Conservation (phyloP, 805 yeast species). For the Soucietia sequanensis region DNA sequence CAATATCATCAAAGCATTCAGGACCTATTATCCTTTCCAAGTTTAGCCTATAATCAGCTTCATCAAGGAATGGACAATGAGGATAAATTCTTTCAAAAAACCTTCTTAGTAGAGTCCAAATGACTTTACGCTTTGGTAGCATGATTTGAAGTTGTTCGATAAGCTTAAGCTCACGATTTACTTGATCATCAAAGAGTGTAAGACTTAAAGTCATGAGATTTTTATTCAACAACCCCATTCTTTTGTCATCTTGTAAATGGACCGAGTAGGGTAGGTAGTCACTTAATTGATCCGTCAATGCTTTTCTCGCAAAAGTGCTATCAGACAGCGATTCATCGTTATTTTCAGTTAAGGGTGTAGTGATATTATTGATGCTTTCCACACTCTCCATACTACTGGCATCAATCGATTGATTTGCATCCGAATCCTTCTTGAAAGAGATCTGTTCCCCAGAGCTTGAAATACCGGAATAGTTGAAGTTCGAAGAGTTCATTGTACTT, state of each 20-base stretch:
- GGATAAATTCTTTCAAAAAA: conserved; percentile 59
- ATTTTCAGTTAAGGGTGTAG: too few relatives aligned
- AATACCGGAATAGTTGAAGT: too few relatives aligned
- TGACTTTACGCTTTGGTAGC: conserved; percentile 50
- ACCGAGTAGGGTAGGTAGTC: neutral
- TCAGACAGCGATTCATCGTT: too few relatives aligned
- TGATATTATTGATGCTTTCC: too few relatives aligned
- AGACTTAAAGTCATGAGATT: conserved; percentile 7
- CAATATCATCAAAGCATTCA: conserved; percentile 18
- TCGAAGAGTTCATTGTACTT: too few relatives aligned
- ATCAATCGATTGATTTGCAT: too few relatives aligned
- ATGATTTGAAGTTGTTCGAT: conserved; percentile 29
- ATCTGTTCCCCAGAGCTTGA: too few relatives aligned
- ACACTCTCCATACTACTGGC: too few relatives aligned
- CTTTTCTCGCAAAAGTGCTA: neutral
- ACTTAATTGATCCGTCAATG: neutral
- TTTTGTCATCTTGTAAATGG: neutral
- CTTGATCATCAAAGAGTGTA: conserved; percentile 9
- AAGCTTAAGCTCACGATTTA: conserved; percentile 28
- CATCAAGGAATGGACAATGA: conserved; percentile 63
- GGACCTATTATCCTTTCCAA: conserved; percentile 43
- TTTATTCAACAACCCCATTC: neutral
- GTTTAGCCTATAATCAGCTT: conserved; percentile 43
- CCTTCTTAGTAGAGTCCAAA: conserved; percentile 54
- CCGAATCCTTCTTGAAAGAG: too few relatives aligned